Evolutionary conservation across 345 rosid species (phyloP).

Genomic region (Balakata baccata): DNA sequence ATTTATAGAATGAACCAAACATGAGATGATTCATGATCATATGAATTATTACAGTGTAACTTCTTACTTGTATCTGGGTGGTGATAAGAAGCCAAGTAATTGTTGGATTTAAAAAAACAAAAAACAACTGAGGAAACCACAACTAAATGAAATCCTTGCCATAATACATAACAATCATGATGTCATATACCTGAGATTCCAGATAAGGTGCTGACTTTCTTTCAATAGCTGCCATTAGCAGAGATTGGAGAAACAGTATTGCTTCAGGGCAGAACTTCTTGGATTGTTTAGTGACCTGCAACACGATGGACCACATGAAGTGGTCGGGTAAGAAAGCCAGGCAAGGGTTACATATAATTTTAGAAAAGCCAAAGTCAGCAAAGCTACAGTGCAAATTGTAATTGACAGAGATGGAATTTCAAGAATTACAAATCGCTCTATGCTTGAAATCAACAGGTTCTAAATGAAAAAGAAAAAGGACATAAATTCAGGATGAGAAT

Average conservation of each 20-base stretch:
- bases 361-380: neutral
- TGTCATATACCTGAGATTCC: constrained; percentile 56
- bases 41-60: neutral
- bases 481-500: neutral
- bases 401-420: neutral
- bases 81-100: neutral
- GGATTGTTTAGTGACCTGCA: constrained; percentile 67
- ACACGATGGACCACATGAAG: constrained; percentile 9
- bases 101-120: neutral
- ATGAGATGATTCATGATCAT: neutral
- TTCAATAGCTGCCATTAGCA: constrained; percentile 58
- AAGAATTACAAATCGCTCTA: neutral
- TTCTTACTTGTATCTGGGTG: neutral
- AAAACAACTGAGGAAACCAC: neutral
- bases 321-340: neutral
- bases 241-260: constrained; percentile 55
- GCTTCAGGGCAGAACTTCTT: constrained; percentile 87
- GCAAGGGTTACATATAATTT: neutral
- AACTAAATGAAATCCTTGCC: neutral
- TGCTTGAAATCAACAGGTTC: neutral
- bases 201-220: constrained; percentile 38
- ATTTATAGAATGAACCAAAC: neutral
- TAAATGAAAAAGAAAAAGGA: neutral
- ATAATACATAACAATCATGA: neutral
- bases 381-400: neutral